Base-by-base conservation (phyloP, 129 eudicot species). In the Saussurea involucrata region DNA sequence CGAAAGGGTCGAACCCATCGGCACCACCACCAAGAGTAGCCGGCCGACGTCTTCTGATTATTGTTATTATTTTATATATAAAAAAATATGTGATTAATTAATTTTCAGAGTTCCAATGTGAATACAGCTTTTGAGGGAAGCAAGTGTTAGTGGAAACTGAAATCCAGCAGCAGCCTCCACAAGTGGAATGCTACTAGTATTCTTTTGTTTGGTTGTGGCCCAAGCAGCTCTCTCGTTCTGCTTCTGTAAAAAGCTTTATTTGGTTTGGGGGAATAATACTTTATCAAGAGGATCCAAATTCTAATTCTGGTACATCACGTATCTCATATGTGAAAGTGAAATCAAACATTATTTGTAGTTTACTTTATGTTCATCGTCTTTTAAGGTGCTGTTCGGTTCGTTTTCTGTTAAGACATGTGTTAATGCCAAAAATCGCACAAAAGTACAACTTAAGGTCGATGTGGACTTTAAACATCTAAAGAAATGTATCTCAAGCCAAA, bases 1-100 rank as follows among this genome's bases (percentile, higher is more conserved):
- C 84, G 87, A 25, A 91, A 77, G 75, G 89, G 80, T 8, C 87
- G 92, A 13, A 73, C 61, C 83, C 88, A 79, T 74, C 90, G 86
- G 74, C 85, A 78, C 80, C 90, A 65, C 49, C 96, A 86, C 22
- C 78, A 81, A 17, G 34, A 24, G 24, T 44, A 49, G 28, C 15
- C 9, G 66, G 28, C 15, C 9, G 66, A 15, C 18, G 72, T 15
- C 11, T 24, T 2, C 6, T 10, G 11, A 9, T 28, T 2, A 13
- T 9, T 27, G 2, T 64, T 46, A 5, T 53, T 17, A n/a, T 40
- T 40, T 40, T 0, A 2, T 40, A 10, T 6, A 34, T 32, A 4
- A 34, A 34, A 32, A 63, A 29, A 68, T 10, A 8, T 61, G 76
- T 70, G 27, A 46, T 31, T 81, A n/a, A n/a, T n/a, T 44, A 17